Percentiles rank a stretch among this genome's conserved stretches.
Conservation (phyloP, 2,329 filamentous ascomycete species). For the Periglandula ipomoeae region DNA sequence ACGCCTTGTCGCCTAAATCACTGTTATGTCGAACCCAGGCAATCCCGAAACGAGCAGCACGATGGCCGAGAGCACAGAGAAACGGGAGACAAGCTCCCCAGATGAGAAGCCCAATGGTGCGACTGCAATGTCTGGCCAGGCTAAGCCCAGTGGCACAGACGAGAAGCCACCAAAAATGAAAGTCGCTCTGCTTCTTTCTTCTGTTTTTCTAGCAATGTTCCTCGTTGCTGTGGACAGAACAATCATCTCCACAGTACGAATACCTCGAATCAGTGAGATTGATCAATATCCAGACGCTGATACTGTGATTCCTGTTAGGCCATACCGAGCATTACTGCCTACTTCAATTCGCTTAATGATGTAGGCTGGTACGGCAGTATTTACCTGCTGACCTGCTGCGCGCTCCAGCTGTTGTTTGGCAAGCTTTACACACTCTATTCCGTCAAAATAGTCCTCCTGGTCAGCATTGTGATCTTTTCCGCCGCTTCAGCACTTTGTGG, state of each 20-base stretch:
- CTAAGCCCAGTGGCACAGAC: background rate
- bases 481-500: slow-evolving; percentile 44
- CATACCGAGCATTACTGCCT: slow-evolving; percentile 43
- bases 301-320: too few species aligned
- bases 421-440: background rate
- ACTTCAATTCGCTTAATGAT: slow-evolving; percentile 47
- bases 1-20: background rate
- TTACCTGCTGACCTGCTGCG: slow-evolving; percentile 47
- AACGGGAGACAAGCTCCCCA: background rate
- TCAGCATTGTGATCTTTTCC: slow-evolving; percentile 41
- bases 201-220: background rate
- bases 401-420: too few species aligned
- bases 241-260: slow-evolving; percentile 1
- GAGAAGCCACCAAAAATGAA: background rate
- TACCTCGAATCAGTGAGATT: too few species aligned
- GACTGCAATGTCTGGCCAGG: background rate
- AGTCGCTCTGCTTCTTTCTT: background rate
- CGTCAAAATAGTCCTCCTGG: slow-evolving; percentile 7
- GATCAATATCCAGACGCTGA: too few species aligned
- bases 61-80: background rate
- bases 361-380: slow-evolving; percentile 56
- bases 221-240: slow-evolving; percentile 1
- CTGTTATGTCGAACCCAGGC: background rate
- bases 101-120: background rate
- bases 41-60: background rate